These are phyloP conservation scores for Kokia cookei DNA, from an alignment of 441 rosid genomes.

Conservation along the genomic window DNA sequence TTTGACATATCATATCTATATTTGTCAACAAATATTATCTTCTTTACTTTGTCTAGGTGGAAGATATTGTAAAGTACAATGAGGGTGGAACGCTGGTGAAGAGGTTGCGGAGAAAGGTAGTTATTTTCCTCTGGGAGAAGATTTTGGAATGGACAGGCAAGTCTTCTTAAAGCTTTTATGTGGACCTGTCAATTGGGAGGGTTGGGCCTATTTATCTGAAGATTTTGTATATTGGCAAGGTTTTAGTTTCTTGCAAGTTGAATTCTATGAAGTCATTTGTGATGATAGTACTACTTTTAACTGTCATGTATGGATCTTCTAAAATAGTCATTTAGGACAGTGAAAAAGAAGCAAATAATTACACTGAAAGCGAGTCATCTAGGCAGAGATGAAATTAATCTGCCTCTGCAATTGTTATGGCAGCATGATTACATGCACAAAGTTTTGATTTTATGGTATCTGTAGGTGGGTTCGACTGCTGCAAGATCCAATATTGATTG, in stretches of 20 bases:
- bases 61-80: conserved; percentile 66
- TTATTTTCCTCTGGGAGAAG: conserved; percentile 42
- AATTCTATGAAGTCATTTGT: conserved; percentile 1
- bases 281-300: background rate
- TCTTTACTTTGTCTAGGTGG: conserved; percentile 41
- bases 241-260: conserved; percentile 7
- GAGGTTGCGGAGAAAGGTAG: conserved; percentile 63
- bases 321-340: background rate
- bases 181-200: no score
- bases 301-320: background rate
- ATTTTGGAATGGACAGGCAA: conserved; percentile 70
- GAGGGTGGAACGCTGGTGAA: conserved; percentile 68
- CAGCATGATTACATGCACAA: background rate
- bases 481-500: background rate
- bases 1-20: background rate
- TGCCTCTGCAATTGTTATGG: background rate
- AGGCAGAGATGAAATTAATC: background rate
- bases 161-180: conserved; percentile 28
- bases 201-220: no score
- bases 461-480: conserved; percentile 10
- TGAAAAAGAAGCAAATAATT: background rate
- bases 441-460: conserved; percentile 8
- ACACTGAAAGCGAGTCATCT: background rate
- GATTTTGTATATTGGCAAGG: background rate
- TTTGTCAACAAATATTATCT: background rate